Evolutionary conservation across 148 eudicot genomes (phyloP).

Genomic region (Beta vulgaris): DNA sequence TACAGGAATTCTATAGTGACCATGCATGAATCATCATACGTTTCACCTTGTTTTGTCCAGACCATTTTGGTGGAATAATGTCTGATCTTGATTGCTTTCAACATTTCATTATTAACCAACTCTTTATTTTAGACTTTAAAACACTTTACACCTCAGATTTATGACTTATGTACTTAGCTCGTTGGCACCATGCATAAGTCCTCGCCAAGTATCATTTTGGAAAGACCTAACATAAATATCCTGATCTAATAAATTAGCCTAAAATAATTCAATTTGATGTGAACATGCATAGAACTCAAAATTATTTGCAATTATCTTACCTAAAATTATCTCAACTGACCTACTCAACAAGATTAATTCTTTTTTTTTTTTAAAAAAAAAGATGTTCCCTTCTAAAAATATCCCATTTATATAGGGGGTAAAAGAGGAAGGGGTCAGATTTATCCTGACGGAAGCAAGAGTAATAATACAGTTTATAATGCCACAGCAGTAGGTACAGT

Average conservation of each 20-base stretch:
- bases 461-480: no score
- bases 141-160: background rate
- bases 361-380: no score
- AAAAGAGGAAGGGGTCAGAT: no score
- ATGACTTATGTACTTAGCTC: background rate
- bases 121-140: background rate
- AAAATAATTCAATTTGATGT: background rate
- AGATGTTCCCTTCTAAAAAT: no score
- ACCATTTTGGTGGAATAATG: background rate
- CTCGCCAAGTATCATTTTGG: background rate
- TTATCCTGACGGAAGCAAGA: no score
- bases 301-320: no score
- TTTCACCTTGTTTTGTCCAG: background rate
- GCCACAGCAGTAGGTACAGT: no score
- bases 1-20: background rate
- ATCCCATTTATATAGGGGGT: no score
- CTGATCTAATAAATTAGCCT: background rate
- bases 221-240: background rate
- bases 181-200: background rate
- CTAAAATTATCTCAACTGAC: no score
- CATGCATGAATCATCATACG: background rate
- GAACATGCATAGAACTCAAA: no score
- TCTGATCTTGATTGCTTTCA: background rate
- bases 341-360: no score
- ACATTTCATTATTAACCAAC: background rate